These are phyloP conservation scores for Wickerhamomyces chambardii DNA, from an alignment of 805 yeast species.

Conservation along the genomic window DNA sequence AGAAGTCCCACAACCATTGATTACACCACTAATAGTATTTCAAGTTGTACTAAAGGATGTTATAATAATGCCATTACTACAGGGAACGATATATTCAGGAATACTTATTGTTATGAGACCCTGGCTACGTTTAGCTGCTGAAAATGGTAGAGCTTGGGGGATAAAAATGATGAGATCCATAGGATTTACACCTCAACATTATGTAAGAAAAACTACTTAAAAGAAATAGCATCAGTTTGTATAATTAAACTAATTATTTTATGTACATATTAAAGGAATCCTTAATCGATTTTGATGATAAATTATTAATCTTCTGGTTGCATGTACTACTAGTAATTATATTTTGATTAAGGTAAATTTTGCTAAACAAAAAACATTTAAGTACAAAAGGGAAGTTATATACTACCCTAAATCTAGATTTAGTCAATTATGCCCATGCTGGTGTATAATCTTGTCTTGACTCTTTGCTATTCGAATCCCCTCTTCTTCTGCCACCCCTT, in stretches of 20 bases:
- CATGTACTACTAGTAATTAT: no score
- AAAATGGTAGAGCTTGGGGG: slow-evolving; percentile 18
- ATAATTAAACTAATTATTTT: no score
- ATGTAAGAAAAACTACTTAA: not conserved
- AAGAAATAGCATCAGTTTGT: no score
- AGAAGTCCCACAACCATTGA: slow-evolving; percentile 2
- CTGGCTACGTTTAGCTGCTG: slow-evolving; percentile 15
- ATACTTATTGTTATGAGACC: slow-evolving; percentile 30
- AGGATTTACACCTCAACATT: slow-evolving; percentile 3
- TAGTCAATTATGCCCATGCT: slow-evolving; percentile 1
- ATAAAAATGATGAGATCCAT: slow-evolving; percentile 5
- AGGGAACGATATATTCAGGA: slow-evolving; percentile 39
- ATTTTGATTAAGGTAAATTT: no score
- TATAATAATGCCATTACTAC: slow-evolving; percentile 42
- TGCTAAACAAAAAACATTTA: no score
- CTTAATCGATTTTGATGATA: no score
- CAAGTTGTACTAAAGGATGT: slow-evolving; percentile 44
- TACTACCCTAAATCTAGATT: no score
- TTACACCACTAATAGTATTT: slow-evolving; percentile 32
- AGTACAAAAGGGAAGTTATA: no score
- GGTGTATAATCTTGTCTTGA: not conserved
- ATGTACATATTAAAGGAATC: no score
- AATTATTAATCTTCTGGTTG: no score
- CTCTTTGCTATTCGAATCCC: slow-evolving; percentile 2
- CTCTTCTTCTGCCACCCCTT: slow-evolving; percentile 8